Percentiles rank a stretch among this genome's conserved stretches.
Conservation (phyloP, 176 grass and related monocot species). For the Cenchrus americanus region DNA sequence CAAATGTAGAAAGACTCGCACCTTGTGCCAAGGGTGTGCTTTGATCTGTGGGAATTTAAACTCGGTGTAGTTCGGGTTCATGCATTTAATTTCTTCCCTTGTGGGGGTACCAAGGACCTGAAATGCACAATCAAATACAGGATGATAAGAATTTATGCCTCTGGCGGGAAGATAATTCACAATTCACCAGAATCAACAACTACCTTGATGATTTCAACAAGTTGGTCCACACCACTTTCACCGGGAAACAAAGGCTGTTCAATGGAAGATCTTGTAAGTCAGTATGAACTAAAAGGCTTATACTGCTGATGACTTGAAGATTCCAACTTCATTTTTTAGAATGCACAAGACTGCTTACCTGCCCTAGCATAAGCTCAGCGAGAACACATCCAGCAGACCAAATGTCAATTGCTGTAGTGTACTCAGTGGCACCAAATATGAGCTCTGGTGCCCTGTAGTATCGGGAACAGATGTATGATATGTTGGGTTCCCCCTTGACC, state of each 20-base stretch:
- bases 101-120: constrained; percentile 81
- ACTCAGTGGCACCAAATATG: constrained; percentile 85
- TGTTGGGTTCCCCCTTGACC: constrained; percentile 84
- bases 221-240: constrained; percentile 86
- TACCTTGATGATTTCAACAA: constrained; percentile 91
- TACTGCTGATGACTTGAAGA: not conserved
- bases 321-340: not conserved
- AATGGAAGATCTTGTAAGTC: constrained; percentile 39
- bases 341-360: constrained; percentile 39
- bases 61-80: constrained; percentile 84
- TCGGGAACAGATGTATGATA: constrained; percentile 84
- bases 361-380: constrained; percentile 80
- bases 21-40: constrained; percentile 89
- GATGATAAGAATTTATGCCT: not conserved
- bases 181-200: not conserved
- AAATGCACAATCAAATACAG: constrained; percentile 21
- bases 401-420: constrained; percentile 79
- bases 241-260: constrained; percentile 78
- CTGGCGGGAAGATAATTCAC: not conserved
- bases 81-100: constrained; percentile 91
- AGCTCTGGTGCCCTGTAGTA: constrained; percentile 89
- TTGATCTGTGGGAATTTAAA: constrained; percentile 87
- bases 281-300: not conserved
- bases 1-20: constrained; percentile 22
- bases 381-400: constrained; percentile 93